Evolutionary conservation across 257 asterid species (phyloP), one percentile per base, ranked within the genome.

Genomic region (Orobanche coerulescens): DNA sequence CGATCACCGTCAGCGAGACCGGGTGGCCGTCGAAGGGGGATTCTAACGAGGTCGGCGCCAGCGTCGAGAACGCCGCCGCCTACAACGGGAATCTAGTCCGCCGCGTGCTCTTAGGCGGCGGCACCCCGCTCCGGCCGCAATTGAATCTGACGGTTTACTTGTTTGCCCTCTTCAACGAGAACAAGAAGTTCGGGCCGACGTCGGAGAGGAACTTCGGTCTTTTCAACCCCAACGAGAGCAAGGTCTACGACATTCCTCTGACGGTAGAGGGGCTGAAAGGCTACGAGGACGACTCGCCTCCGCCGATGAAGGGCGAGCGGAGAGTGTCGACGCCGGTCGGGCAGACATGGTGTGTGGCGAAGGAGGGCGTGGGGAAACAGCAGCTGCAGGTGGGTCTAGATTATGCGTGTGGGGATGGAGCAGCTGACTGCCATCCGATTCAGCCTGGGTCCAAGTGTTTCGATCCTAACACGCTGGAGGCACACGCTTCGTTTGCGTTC

Each of bases 21-120:
- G 98, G 98, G 9, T 92, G 98, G 97, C 98, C 98, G 9, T 92
- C 98, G 0, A 86, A 82, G 64, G 98, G 98, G 0, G 98, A 92
- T 50, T 28, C 65, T 2, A 79, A 55, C n/a, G 98, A 92, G 61
- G 10, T 75, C 62, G 98, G 98, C 2, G 97, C 98, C 0, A 72
- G 78, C 9, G 39, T 80, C 0, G 78, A 78, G 0, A 88, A 92
- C 51, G 95, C 97, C 42, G 95, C 98, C n/a, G 78, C 95, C 1
- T 92, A 86, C 75, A 89, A 86, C 70, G 95, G 95, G 0, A 82
- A 82, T 42, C 75, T 92, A 2, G 89, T 92, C 49, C 74, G 77
- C 0, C 75, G 98, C 0, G 70, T 92, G 0, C 89, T 92, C 1
- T 9, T 76, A 33, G 95, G 98, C 6, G 94, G 89, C 4, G 98